phyloP scores from a whole-genome alignment of 768 basidiomycete genomes.

The Gloeopeniophorella convolvens region DNA sequence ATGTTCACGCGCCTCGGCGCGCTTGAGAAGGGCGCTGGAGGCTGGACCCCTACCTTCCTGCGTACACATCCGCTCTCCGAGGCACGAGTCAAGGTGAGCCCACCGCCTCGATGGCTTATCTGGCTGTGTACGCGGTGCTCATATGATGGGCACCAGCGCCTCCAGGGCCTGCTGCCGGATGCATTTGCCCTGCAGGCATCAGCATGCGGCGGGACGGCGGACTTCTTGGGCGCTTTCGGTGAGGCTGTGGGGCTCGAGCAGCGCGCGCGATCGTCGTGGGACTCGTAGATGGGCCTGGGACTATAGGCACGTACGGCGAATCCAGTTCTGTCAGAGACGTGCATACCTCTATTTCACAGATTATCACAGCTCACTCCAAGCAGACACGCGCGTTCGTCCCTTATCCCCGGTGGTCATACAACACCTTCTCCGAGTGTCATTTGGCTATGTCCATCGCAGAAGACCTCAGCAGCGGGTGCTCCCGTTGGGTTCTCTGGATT shows the following conservation, averaged over 20 bases:
- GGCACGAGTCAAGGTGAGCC: conserved; percentile 62
- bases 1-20: conserved; percentile 65
- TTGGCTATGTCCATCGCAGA: no score
- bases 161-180: conserved; percentile 50
- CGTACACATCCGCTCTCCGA: conserved; percentile 75
- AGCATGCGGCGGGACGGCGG: conserved; percentile 35
- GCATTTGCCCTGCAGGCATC: conserved; percentile 51
- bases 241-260: background rate
- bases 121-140: background rate
- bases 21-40: conserved; percentile 38
- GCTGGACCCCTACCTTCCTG: conserved; percentile 49
- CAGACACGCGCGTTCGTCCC: no score
- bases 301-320: no score
- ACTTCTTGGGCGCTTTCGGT: conserved; percentile 16
- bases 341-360: no score
- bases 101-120: background rate
- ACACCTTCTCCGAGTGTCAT: no score
- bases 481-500: no score
- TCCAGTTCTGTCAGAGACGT: no score
- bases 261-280: background rate
- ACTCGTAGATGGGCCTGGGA: background rate
- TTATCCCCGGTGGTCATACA: no score
- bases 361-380: no score
- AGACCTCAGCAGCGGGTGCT: no score
- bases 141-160: conserved; percentile 19